Percentiles rank a stretch among this genome's conserved stretches.
These are phyloP conservation scores for Cyberlindnera meyerae DNA, from an alignment of 805 yeast species.

Conservation along the genomic window DNA sequence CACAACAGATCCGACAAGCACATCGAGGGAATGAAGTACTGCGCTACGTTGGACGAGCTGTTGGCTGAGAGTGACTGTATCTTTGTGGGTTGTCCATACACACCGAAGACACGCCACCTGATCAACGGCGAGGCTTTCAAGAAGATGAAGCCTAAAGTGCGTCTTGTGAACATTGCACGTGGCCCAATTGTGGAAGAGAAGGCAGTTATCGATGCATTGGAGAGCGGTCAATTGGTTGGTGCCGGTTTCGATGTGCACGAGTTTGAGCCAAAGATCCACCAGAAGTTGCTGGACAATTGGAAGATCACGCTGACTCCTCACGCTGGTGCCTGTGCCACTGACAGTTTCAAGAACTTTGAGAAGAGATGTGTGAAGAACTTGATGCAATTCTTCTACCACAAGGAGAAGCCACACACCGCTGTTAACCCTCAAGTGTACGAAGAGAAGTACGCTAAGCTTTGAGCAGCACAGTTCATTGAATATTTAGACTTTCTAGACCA, in stretches of 20 bases:
- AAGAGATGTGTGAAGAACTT: slow-evolving; percentile 33
- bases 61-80: slow-evolving; percentile 29
- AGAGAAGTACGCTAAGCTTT: background rate
- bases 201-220: slow-evolving; percentile 36
- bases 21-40: slow-evolving; percentile 33
- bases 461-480: too few relatives aligned
- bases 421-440: slow-evolving; percentile 22
- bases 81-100: slow-evolving; percentile 36
- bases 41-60: slow-evolving; percentile 24
- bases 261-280: slow-evolving; percentile 35
- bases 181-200: slow-evolving; percentile 38
- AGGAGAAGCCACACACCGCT: slow-evolving; percentile 28
- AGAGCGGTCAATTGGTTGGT: slow-evolving; percentile 37
- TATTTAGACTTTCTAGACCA: too few relatives aligned
- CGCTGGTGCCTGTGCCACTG: slow-evolving; percentile 32
- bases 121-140: slow-evolving; percentile 29
- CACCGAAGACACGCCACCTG: slow-evolving; percentile 34
- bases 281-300: slow-evolving; percentile 30
- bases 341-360: slow-evolving; percentile 35
- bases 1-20: slow-evolving; percentile 36
- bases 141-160: slow-evolving; percentile 26
- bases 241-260: slow-evolving; percentile 41
- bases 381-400: slow-evolving; percentile 32
- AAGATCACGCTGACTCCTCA: slow-evolving; percentile 35
- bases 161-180: slow-evolving; percentile 35